Evolutionary conservation across 139 green algal species (phyloP), one percentile per base, ranked within the genome.

Genomic region (Auxenochlorella protothecoides): DNA sequence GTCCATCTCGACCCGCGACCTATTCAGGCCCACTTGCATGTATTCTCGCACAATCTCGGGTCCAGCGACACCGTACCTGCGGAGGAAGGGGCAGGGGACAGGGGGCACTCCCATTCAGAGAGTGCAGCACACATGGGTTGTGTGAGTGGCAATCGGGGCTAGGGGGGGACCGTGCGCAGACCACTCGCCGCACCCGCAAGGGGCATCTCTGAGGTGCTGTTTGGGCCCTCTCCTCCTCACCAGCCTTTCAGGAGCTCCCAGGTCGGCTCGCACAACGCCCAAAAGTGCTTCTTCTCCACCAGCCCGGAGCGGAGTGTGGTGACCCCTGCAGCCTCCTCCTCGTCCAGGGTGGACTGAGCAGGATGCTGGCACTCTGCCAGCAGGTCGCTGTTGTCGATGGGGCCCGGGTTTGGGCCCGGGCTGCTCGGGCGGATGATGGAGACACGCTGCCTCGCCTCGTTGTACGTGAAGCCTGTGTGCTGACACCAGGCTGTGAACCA

Each of bases 191-290:
- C 27, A 1, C 27, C 27, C 27, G 27, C 27, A 44, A 44, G 27
- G 27, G 27, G 27, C 27, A 44, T 44, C 27, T 44, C 27, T 44
- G 27, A 44, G 27, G 27, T 44, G 27, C 27, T 44, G 27, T 44
- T 44, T 44, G 27, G 27, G 27, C 27, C 27, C 27, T 44, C 27
- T 44, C 27, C 27, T 44, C 27, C 74, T 54, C 53, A 79, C 78
- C 77, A 91, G 16, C 55, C 53, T 15, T 79, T 72, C 11, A 92
- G 64, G 59, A 79, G 68, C 13, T 80, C 14, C 86, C 87, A 92
- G 11, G 74, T 63, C 5, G 61, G 55, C 59, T 87, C 61, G 4
- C 65, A 68, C 3, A 87, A 51, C 8, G 78, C 11, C 53, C 71
- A 76, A 44, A 82, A 89, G 69, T 87, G 75, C 13, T 59, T 55